Evolutionary conservation across 116 monocot species (phyloP), one percentile per base, ranked within the genome.

Genomic region (Zostera marina): DNA sequence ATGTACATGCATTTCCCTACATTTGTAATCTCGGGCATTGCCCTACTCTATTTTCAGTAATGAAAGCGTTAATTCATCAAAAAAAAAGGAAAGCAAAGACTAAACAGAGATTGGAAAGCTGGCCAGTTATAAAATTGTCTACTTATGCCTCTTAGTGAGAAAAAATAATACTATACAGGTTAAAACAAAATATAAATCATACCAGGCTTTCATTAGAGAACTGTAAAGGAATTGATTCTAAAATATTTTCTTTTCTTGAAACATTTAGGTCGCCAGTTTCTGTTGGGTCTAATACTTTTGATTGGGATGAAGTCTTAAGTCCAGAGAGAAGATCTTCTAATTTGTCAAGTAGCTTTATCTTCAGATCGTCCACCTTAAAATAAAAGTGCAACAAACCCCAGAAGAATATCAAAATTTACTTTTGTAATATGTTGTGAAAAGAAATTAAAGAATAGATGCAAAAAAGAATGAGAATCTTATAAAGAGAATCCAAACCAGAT

Each of bases 301-400:
- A 73, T 63, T 77, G 74, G 56, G 22, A 11, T 22, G 9, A 42
- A 44, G 59, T 42, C 42, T 76, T 48, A 63, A 85, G 55, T 65
- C 73, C 71, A 49, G 68, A 65, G 15, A 96, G 77, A 64, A 70
- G 85, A 23, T 80, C 82, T 68, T 96, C 96, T 54, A 96, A 68
- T 70, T 79, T 85, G 57, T 89, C 74, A 59, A 96, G 82, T 46
- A 96, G 74, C 55, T 74, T 85, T 54, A 75, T 44, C 66, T 96
- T 88, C 61, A 96, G 69, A 73, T 65, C 73, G 25, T 85, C 85
- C n/a, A 89, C 96, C 96, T 96, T 70, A 63, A 70, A 68, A 53
- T 70, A 63, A 70, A 68, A 53, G 43, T 53, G 16, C 9, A 22
- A 11, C 42, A 22, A 42, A 44, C 11, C 19, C 42, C 42, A 9